Evolutionary conservation across 2,329 filamentous ascomycete genomes (phyloP).

Genomic region (Orbilia ellipsospora): DNA sequence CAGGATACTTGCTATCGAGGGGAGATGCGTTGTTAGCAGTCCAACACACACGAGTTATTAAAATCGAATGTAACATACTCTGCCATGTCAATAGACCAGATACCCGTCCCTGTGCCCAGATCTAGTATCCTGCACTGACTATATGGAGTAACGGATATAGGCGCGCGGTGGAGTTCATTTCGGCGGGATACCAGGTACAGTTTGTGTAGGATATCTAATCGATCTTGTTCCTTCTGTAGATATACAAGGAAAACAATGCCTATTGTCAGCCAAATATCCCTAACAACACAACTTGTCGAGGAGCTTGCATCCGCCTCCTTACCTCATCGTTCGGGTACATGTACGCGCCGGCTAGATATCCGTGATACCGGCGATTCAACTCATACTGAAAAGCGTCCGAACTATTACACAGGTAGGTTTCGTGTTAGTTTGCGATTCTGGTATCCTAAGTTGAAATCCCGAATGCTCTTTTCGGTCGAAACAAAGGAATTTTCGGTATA

Average conservation of each 20-base stretch:
- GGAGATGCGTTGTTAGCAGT: slow-evolving; percentile 59
- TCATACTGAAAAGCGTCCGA: slow-evolving; percentile 63
- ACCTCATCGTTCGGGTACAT: slow-evolving; percentile 82
- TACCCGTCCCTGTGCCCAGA: slow-evolving; percentile 86
- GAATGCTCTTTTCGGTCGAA: not conserved
- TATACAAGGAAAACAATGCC: slow-evolving; percentile 24
- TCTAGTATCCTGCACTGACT: slow-evolving; percentile 67
- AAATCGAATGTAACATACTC: slow-evolving; percentile 62
- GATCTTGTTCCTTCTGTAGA: slow-evolving; percentile 75
- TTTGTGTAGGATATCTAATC: slow-evolving; percentile 84
- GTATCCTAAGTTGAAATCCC: not conserved
- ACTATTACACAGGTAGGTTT: slow-evolving; percentile 1
- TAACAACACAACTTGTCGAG: slow-evolving; percentile 20
- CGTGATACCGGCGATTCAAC: slow-evolving; percentile 77
- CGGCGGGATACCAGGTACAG: slow-evolving; percentile 75
- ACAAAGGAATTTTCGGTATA: not conserved
- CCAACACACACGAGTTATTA: slow-evolving; percentile 59
- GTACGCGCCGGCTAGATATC: slow-evolving; percentile 75
- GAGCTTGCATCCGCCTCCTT: slow-evolving; percentile 58
- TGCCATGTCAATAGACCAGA: slow-evolving; percentile 89
- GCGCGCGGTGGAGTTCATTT: slow-evolving; percentile 65
- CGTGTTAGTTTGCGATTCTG: not conserved
- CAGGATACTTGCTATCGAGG: slow-evolving; percentile 64
- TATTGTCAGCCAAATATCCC: slow-evolving; percentile 42
- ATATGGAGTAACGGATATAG: slow-evolving; percentile 61